A percentile compares a stretch with the other conserved stretches of the same genome.
These are phyloP conservation scores for Aspergillus neoniger DNA, from an alignment of 2,329 filamentous ascomycete species.

Conservation along the genomic window DNA sequence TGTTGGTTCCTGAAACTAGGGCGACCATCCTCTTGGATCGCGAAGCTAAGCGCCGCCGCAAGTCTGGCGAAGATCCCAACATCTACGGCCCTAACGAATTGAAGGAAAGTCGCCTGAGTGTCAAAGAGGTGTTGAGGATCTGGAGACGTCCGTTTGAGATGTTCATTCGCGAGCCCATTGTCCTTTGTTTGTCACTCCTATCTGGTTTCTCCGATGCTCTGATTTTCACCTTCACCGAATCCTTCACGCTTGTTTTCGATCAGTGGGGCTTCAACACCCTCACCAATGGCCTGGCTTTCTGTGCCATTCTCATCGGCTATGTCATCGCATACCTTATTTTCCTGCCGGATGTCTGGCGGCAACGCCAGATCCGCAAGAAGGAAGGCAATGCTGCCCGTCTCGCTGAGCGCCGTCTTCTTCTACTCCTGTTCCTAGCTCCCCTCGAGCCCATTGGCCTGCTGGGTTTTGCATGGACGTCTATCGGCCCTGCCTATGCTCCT, in stretches of 20 bases:
- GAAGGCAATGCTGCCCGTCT: constrained; percentile 59
- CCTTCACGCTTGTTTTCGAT: constrained; percentile 60
- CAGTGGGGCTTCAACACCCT: constrained; percentile 60
- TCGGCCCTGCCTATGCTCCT: constrained; percentile 55
- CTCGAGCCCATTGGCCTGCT: constrained; percentile 62
- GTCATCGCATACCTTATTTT: constrained; percentile 60
- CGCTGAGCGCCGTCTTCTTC: constrained; percentile 65
- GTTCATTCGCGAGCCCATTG: constrained; percentile 67
- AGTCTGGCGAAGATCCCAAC: constrained; percentile 59
- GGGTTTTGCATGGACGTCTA: constrained; percentile 62
- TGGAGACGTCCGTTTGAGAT: constrained; percentile 65
- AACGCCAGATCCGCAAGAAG: constrained; percentile 49
- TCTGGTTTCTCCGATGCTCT: constrained; percentile 66
- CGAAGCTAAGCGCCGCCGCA: constrained; percentile 73
- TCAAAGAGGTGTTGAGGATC: constrained; percentile 57
- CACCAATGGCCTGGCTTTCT: constrained; percentile 54
- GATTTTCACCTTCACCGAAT: constrained; percentile 68
- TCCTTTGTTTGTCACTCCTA: constrained; percentile 61
- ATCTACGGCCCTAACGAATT: constrained; percentile 74
- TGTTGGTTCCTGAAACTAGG: constrained; percentile 76
- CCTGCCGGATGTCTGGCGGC: constrained; percentile 56
- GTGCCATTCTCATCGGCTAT: constrained; percentile 61
- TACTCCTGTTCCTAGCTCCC: constrained; percentile 61
- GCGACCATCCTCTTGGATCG: constrained; percentile 75
- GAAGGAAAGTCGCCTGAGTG: constrained; percentile 57